Conservation (phyloP, 2,329 filamentous ascomycete species). For the Nemania serpens region DNA sequence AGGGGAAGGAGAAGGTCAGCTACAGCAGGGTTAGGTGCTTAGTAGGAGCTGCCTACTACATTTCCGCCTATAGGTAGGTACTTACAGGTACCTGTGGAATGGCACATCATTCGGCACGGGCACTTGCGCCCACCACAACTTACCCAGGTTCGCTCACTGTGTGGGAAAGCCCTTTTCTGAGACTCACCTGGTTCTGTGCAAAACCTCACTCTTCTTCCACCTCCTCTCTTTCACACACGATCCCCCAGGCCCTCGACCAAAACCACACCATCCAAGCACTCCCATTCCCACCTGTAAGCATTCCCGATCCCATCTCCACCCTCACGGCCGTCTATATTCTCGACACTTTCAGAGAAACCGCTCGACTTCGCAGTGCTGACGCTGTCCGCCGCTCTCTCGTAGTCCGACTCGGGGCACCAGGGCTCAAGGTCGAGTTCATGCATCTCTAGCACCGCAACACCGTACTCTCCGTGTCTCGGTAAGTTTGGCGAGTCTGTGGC, state of each 20-base stretch:
- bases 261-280: constrained; percentile 35
- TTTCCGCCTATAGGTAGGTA: constrained; percentile 16
- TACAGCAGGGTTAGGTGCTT: constrained; percentile 18
- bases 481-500: constrained; percentile 41
- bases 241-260: constrained; percentile 27
- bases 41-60: background rate
- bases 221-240: constrained; percentile 40
- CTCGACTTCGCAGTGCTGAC: constrained; percentile 20
- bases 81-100: constrained; percentile 10
- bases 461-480: constrained; percentile 43
- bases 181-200: constrained; percentile 37
- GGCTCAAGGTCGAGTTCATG: constrained; percentile 39
- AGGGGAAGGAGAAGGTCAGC: constrained; percentile 2
- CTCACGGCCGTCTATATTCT: constrained; percentile 15
- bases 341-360: constrained; percentile 9
- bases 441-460: constrained; percentile 42
- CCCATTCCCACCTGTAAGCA: constrained; percentile 35
- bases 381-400: constrained; percentile 30
- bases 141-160: constrained; percentile 30
- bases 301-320: constrained; percentile 29
- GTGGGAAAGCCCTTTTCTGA: constrained; percentile 39
- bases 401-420: constrained; percentile 38
- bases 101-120: constrained; percentile 31
- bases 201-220: constrained; percentile 43
- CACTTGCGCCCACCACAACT: constrained; percentile 28